A percentile compares a stretch with the other conserved stretches of the same genome.
Evolutionary conservation across 306 rosid species (phyloP).

Genomic region (Datisca glomerata): DNA sequence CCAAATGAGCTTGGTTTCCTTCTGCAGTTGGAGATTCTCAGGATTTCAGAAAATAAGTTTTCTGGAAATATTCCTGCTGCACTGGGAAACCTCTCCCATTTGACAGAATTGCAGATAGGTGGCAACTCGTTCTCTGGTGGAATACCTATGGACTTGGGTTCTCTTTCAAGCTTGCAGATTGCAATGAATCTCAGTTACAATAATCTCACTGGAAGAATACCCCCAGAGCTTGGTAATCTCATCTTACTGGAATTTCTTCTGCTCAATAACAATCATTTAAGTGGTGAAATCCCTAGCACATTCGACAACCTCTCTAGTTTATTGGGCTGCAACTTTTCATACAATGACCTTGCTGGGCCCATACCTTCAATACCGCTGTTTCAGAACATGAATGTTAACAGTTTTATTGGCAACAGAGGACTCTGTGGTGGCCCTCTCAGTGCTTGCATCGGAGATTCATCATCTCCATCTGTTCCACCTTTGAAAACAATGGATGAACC

Average conservation of each 20-base stretch:
- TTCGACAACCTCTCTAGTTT: slow-evolving; percentile 59
- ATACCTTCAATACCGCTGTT: slow-evolving; percentile 62
- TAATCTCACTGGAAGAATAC: slow-evolving; percentile 61
- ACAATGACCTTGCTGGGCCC: slow-evolving; percentile 73
- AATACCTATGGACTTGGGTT: slow-evolving; percentile 72
- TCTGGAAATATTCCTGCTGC: slow-evolving; percentile 57
- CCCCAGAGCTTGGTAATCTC: slow-evolving; percentile 57
- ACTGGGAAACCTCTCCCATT: slow-evolving; percentile 59
- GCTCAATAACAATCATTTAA: slow-evolving; percentile 69
- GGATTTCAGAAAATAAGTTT: slow-evolving; percentile 58
- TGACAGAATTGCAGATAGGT: slow-evolving; percentile 83
- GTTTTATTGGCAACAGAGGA: slow-evolving; percentile 59
- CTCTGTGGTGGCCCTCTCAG: slow-evolving; percentile 61
- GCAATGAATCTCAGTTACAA: slow-evolving; percentile 84
- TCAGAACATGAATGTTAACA: slow-evolving; percentile 58
- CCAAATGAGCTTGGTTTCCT: slow-evolving; percentile 74
- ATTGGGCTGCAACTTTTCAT: slow-evolving; percentile 79
- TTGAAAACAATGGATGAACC: slow-evolving; percentile 24
- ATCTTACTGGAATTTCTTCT: slow-evolving; percentile 53
- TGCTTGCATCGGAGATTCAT: slow-evolving; percentile 32
- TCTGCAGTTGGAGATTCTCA: slow-evolving; percentile 72
- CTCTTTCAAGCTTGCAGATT: slow-evolving; percentile 72
- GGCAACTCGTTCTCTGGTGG: slow-evolving; percentile 65
- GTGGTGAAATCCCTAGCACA: slow-evolving; percentile 58
- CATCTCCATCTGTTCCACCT: slow-evolving; percentile 23